Base-by-base conservation (phyloP, 176 grass and related monocot genomes). In the Ensete ventricosum region DNA sequence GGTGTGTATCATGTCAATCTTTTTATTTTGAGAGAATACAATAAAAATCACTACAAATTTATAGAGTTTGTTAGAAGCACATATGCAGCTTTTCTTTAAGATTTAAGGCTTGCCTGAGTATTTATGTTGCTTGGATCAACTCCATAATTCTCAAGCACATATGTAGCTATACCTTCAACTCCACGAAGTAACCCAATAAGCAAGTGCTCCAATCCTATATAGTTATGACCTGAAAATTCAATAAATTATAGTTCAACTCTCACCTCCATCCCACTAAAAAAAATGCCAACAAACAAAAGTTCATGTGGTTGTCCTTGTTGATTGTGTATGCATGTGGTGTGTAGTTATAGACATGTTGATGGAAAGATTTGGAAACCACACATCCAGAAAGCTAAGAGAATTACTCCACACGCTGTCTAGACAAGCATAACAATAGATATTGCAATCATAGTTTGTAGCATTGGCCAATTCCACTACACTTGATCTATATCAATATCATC, bases 121-220 rank as follows among this genome's bases (percentile, higher is more conserved):
- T 87, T 81, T 52, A 92, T 90, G 64, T 92, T 88, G 87, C 73
- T 88, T 73, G 89, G 85, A 80, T 96, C 93, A 82, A 90, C 89
- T 71, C 87, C 85, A 78, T 92, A 87, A 77, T 79, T 90, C 84
- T 96, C 93, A 25, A 96, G 87, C 52, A 90, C 89, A 62, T 85
- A 76, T 27, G 85, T 85, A 26, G 87, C 87, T 23, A 88, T 87
- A 88, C 90, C 90, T 86, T 92, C 93, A 77, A 87, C 87, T 78
- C 92, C 90, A 70, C 85, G 81, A 85, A 92, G 85, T 67, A 96
- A 62, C 9, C 93, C 93, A 57, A 92, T 77, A 55, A 96, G 87
- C 63, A 96, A 81, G 54, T 96, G 93, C 68, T 90, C 87, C 69
- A 88, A 88, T 84, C 93, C 93, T 63, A 96, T 88, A 78, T 96